Evolutionary conservation across 495 filamentous ascomycete genomes (phyloP).

Genomic region (Aspergillus baeticus): DNA sequence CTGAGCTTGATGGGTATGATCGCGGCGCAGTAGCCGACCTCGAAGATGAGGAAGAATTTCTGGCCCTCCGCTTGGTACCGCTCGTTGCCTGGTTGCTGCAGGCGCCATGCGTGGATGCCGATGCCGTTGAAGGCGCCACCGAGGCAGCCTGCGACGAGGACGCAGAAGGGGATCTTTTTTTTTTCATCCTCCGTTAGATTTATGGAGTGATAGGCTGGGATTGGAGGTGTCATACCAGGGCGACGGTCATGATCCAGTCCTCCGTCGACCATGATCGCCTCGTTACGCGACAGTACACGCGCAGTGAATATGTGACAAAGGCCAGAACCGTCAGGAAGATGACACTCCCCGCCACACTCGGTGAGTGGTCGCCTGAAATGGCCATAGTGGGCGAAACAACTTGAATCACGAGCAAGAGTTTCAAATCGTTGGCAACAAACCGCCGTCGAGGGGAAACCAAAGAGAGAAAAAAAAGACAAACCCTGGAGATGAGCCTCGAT

Average conservation of each 20-base stretch:
- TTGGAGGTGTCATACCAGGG: constrained; percentile 14
- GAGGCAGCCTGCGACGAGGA: constrained; percentile 20
- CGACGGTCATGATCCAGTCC: constrained; percentile 29
- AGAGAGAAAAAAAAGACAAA: too few species aligned
- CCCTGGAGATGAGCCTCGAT: too few species aligned
- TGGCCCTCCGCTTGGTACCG: constrained; percentile 18
- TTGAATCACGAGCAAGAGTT: too few species aligned
- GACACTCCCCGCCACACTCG: constrained; percentile 18
- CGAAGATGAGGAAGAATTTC: constrained; percentile 30
- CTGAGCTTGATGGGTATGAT: constrained; percentile 32
- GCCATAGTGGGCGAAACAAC: too few species aligned
- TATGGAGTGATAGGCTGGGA: neutral
- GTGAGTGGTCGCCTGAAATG: constrained; percentile 22
- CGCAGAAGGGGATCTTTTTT: constrained; percentile 23
- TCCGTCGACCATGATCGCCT: constrained; percentile 23
- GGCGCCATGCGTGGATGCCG: constrained; percentile 13
- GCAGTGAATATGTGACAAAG: constrained; percentile 18
- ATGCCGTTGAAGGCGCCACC: constrained; percentile 29
- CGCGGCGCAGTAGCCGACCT: constrained; percentile 27
- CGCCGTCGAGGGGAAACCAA: too few species aligned
- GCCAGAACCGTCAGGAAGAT: constrained; percentile 22
- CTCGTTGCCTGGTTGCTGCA: constrained; percentile 16
- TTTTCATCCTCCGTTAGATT: too few species aligned
- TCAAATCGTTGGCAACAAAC: too few species aligned
- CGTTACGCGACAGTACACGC: constrained; percentile 20